phyloP scores from a whole-genome alignment of 2,329 filamentous ascomycete genomes.

The Mycosphaerelloides madeirae region DNA sequence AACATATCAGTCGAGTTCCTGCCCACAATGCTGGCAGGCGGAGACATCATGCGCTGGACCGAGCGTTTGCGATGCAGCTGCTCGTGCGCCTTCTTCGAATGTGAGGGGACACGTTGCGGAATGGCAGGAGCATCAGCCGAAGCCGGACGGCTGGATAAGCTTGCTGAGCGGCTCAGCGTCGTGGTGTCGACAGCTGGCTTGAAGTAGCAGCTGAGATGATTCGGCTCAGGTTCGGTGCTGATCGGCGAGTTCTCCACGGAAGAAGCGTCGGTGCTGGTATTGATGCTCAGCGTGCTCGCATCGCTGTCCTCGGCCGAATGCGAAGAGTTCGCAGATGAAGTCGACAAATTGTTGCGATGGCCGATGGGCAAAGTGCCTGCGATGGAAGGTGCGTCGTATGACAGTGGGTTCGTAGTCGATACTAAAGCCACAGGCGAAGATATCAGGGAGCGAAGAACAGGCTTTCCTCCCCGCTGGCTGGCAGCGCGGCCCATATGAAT shows the following conservation, averaged over 20 bases:
- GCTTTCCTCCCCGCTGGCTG: constrained; percentile 44
- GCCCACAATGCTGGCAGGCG: constrained; percentile 48
- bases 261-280: constrained; percentile 63
- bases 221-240: constrained; percentile 47
- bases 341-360: constrained; percentile 22
- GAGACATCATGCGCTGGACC: constrained; percentile 41
- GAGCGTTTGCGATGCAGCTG: constrained; percentile 66
- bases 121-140: constrained; percentile 58
- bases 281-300: constrained; percentile 48
- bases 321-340: constrained; percentile 45
- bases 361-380: constrained; percentile 27
- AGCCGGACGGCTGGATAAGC: constrained; percentile 48
- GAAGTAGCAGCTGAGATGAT: constrained; percentile 56
- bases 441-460: constrained; percentile 66
- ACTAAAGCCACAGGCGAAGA: constrained; percentile 81
- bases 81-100: constrained; percentile 83
- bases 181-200: constrained; percentile 41
- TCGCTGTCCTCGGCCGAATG: constrained; percentile 70
- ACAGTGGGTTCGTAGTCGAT: constrained; percentile 93
- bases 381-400: constrained; percentile 89
- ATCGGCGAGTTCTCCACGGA: constrained; percentile 43
- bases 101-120: constrained; percentile 73
- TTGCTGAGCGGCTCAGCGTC: constrained; percentile 48
- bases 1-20: constrained; percentile 48
- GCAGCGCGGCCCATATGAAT: constrained; percentile 36